A percentile compares a stretch with the other conserved stretches of the same genome.
phyloP scores from a whole-genome alignment of 768 basidiomycete genomes.

The Suillus lakei region DNA sequence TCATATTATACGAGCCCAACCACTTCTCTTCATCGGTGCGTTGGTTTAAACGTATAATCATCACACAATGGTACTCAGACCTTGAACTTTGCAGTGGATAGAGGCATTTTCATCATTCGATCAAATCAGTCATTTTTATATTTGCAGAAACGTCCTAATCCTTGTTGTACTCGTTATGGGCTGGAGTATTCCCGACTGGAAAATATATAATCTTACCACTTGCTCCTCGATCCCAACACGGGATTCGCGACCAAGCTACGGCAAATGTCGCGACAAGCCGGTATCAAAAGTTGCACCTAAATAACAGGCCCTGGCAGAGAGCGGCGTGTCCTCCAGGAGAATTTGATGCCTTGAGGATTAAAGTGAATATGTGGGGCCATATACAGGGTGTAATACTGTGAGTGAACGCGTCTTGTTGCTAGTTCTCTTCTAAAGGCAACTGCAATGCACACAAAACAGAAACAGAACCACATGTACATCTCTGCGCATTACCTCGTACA shows the following conservation, averaged over 20 bases:
- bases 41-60: too few relatives aligned
- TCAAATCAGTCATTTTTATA: neutral
- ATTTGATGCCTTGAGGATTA: constrained; percentile 66
- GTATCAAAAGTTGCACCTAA: constrained; percentile 42
- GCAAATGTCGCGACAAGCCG: constrained; percentile 57
- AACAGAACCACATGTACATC: constrained; percentile 47
- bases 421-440: neutral
- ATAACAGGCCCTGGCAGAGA: constrained; percentile 62
- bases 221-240: constrained; percentile 61
- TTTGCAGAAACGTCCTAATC: constrained; percentile 30
- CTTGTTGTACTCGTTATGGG: constrained; percentile 67
- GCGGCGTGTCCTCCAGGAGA: constrained; percentile 51
- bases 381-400: constrained; percentile 79
- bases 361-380: constrained; percentile 82
- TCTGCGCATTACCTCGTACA: constrained; percentile 68
- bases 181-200: constrained; percentile 64
- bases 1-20: too few relatives aligned
- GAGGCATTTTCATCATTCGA: too few relatives aligned
- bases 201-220: constrained; percentile 58
- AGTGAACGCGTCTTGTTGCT: constrained; percentile 32
- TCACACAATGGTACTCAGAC: too few relatives aligned
- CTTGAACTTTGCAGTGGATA: too few relatives aligned
- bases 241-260: constrained; percentile 75
- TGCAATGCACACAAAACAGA: constrained; percentile 71
- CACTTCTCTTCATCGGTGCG: too few relatives aligned